Conservation (phyloP, 1,284 basidiomycete species). For the Pterulicium gracile region DNA sequence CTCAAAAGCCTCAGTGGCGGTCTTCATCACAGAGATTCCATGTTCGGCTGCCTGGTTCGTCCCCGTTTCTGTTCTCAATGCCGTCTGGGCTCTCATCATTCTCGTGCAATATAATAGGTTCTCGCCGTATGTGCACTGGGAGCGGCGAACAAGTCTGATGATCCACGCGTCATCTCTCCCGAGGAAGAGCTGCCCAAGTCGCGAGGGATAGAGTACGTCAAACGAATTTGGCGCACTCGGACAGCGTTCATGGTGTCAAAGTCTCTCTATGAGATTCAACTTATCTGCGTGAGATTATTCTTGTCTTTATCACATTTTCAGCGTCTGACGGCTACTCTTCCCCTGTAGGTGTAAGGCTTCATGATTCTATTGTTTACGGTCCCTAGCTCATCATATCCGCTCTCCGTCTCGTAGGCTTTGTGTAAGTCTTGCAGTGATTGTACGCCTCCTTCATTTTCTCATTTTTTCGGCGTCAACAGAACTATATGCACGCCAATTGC, state of each 20-base stretch:
- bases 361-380: no score
- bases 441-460: no score
- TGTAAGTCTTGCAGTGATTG: background rate
- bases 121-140: background rate
- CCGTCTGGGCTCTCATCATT: no score
- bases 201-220: background rate
- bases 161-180: conserved; percentile 30
- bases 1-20: conserved; percentile 24
- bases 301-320: no score
- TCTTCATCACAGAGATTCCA: conserved; percentile 24
- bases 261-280: conserved; percentile 36
- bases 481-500: background rate
- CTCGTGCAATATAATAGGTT: background rate
- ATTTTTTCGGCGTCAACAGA: background rate
- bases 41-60: conserved; percentile 30
- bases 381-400: no score
- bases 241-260: conserved; percentile 26
- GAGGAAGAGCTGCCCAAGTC: background rate
- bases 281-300: conserved; percentile 15
- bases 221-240: background rate
- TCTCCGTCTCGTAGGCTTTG: background rate
- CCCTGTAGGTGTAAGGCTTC: background rate
- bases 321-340: no score
- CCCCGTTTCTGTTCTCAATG: no score
- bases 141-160: conserved; percentile 15